Conservation (phyloP, 1,284 basidiomycete species). For the Cystobasidium pallidum region DNA sequence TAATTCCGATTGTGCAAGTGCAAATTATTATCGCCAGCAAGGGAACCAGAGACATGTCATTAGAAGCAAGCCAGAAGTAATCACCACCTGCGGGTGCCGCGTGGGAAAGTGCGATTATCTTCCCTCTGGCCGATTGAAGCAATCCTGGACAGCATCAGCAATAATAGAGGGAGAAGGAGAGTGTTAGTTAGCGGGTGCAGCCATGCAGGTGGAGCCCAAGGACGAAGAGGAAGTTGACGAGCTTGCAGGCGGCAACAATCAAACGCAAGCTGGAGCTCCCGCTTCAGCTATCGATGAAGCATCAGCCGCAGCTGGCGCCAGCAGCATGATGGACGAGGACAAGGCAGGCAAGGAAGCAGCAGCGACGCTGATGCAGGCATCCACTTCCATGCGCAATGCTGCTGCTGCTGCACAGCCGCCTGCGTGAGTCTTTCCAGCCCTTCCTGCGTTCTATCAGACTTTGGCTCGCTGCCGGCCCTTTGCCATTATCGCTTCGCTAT, state of each 20-base stretch:
- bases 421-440: neutral
- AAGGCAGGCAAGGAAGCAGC: slow-evolving; percentile 1
- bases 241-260: neutral
- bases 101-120: neutral
- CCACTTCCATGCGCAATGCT: neutral
- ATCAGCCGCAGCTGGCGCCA: neutral
- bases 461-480: neutral
- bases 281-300: too few species aligned
- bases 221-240: slow-evolving; percentile 29
- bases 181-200: neutral
- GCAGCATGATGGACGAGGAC: slow-evolving; percentile 11
- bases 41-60: too few species aligned
- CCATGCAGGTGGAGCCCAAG: slow-evolving; percentile 24
- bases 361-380: slow-evolving; percentile 11
- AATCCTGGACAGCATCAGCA: neutral
- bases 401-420: neutral
- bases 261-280: neutral
- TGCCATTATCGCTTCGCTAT: slow-evolving; percentile 19
- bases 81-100: too few species aligned
- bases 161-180: neutral
- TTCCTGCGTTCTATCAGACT: neutral
- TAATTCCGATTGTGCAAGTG: too few species aligned
- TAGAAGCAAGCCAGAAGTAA: too few species aligned
- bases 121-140: neutral
- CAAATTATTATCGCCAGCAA: too few species aligned